Base-by-base conservation (phyloP, 352 stramenopile genomes). In the Phytophthora melonis region DNA sequence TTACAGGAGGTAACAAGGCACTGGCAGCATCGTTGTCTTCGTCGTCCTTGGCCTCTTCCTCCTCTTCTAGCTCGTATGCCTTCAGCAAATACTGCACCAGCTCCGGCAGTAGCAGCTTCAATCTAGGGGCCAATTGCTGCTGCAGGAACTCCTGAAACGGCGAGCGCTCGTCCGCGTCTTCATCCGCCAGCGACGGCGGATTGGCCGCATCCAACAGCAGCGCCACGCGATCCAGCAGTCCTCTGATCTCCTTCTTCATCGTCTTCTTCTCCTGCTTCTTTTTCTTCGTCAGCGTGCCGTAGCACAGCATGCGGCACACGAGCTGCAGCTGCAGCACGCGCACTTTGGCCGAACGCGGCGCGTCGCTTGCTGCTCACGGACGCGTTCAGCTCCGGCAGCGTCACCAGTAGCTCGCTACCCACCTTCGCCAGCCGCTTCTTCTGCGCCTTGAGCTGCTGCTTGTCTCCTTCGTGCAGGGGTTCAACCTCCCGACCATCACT, bases 131-230 rank as follows among this genome's bases (percentile, higher is more conserved):
- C 3, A 96, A 59, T 14, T 88, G 65, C 8, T 84, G 77, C 52
- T 89, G 57, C 5, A 96, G 56, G 32, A 95, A 93, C 13, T 83
- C 58, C 39, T 93, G 84, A 66, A 96, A 96, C 11, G 87, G 87
- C 25, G 90, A 92, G 13, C 76, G 83, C 36, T 92, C 86, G 32
- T 92, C 84, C 16, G 83, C 83, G 53, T 92, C 85, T 19, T 84
- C 84, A 21, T 90, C 88, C 16, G 70, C 82, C 57, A 93, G 80
- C 18, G 83, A 91, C 27, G 82, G 74, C 21, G 86, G 86, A 30
- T 89, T 94, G 0, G 83, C 85, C 10, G 88, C 87, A 36, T 95
- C 89, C 53, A 95, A 68, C 18, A 93, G 71, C 67, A 96, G 70
- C 16, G 89, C 89, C 18, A 95, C 79, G 11, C 86, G 82, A n/a